Conservation (phyloP, 139 green algal genomes). For the Diplosphaera chodatii region DNA sequence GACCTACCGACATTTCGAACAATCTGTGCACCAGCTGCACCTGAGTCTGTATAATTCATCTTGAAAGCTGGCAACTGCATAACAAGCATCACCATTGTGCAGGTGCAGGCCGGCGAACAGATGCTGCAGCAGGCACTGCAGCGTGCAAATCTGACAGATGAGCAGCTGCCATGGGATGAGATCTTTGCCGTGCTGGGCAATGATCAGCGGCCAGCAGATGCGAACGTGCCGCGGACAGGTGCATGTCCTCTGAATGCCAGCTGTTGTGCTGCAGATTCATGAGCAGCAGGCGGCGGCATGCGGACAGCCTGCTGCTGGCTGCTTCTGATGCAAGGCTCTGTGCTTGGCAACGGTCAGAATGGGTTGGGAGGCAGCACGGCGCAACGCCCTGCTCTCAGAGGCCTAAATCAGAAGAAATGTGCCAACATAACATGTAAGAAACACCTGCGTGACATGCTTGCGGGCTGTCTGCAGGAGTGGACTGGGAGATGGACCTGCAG, state of each 20-base stretch:
- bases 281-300: no score
- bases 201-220: background rate
- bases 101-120: background rate
- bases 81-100: background rate
- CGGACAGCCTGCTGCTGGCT: no score
- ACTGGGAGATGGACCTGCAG: constrained; percentile 13
- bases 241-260: no score
- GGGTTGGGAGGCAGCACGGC: no score
- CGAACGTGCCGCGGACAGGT: background rate
- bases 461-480: constrained; percentile 26
- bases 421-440: no score
- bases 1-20: constrained; percentile 13
- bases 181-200: constrained; percentile 31
- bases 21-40: background rate
- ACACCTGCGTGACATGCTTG: background rate
- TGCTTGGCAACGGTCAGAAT: no score
- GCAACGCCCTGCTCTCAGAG: no score
- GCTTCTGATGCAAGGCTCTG: no score
- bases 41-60: background rate
- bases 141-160: background rate
- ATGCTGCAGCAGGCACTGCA: background rate
- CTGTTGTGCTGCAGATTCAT: no score
- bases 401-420: no score
- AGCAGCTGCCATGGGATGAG: constrained; percentile 22
- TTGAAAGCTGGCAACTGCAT: background rate